Base-by-base conservation (phyloP, 148 eudicot genomes). In the Nepenthes gracilis region DNA sequence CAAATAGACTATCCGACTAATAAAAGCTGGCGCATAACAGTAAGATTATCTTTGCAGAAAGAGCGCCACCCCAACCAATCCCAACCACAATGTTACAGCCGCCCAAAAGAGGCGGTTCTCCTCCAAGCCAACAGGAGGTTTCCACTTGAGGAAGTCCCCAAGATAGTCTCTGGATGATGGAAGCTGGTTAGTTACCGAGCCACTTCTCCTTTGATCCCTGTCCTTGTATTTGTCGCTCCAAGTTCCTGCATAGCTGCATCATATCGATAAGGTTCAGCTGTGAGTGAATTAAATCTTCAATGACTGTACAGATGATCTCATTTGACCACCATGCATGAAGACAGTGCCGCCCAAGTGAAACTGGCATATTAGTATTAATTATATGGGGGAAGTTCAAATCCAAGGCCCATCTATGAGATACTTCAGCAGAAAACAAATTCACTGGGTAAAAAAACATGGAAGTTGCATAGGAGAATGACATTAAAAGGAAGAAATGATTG, bases 191-290 rank as follows among this genome's bases (percentile, higher is more conserved):
- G 81, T 78, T n/a, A 84, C 78, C 36, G 90, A 74, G 2, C 75
- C 73, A 23, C 66, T 74, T 51, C 65, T 52, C 40, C 63, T 80
- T 58, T 80, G 65, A 67, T 84, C 85, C 6, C 33, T 68, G 68
- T 92, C 83, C 74, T 88, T 92, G 75, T 81, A 55, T 74, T 92
- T 92, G 61, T 88, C 98, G 6, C 70, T 92, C 98, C 98, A 92
- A 47, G 85, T 81, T 4, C 79, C 86, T 11, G 98, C 98, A 55
- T 92, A 92, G 64, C 98, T 92, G 76, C 51, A 54, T 47, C 48
- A 51, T 12, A 70, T 57, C 50, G 23, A 23, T 23, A 23, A 23
- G 23, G 23, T 23, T 23, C n/a, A 54, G 48, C 47, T 43, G 23
- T 40, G 34, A 60, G 43, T 10, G 7, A 34, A 34, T n/a, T 48